A percentile compares a stretch with the other conserved stretches of the same genome.
Conservation (phyloP, 169 alveolate species). For the Cyclospora cayetanensis region DNA sequence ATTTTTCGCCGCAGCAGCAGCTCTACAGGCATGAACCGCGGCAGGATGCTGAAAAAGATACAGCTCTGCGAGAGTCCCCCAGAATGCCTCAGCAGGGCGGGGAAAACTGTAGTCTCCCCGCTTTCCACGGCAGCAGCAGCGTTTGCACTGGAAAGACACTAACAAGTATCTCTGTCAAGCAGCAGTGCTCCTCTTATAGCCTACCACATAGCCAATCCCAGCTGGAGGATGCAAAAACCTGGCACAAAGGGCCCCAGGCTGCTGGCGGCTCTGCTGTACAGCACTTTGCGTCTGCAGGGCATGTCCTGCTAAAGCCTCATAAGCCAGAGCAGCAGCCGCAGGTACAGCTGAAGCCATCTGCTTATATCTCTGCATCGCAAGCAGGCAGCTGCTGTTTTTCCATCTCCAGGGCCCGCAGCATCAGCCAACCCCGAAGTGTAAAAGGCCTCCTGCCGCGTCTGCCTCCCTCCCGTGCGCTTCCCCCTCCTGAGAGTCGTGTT, state of each 20-base stretch:
- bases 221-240: not conserved
- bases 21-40: no score
- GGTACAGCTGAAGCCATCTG: not conserved
- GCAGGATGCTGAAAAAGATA: no score
- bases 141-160: no score
- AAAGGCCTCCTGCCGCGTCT: constrained; percentile 20
- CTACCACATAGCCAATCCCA: not conserved
- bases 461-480: constrained; percentile 11
- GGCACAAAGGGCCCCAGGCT: not conserved
- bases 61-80: not conserved
- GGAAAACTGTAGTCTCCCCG: not conserved
- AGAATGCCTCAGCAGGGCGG: not conserved
- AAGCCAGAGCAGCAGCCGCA: not conserved
- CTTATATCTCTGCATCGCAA: not conserved
- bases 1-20: no score
- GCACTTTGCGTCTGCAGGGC: not conserved
- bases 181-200: no score
- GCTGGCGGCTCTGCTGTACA: not conserved
- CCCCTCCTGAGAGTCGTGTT: no score
- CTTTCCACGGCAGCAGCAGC: not conserved
- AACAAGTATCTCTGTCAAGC: not conserved
- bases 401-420: constrained; percentile 16
- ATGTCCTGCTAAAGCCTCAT: not conserved
- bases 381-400: not conserved
- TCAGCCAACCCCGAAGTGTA: constrained; percentile 30